phyloP scores from a whole-genome alignment of 306 rosid species.

The Betula pendula region DNA sequence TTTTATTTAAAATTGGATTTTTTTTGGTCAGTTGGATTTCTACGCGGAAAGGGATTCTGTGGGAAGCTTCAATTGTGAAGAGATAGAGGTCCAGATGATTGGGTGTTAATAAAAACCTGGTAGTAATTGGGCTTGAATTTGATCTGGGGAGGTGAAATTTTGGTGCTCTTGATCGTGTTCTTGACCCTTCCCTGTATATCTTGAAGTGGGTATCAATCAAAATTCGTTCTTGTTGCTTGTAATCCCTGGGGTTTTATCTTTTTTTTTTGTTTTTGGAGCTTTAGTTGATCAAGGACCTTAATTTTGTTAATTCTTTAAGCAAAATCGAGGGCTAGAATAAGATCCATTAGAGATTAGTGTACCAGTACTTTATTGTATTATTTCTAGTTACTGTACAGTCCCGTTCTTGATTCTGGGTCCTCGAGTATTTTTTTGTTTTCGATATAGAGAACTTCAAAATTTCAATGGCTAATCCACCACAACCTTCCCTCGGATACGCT shows the following conservation, averaged over 20 bases:
- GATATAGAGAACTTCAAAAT: slow-evolving; percentile 11
- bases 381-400: slow-evolving; percentile 35
- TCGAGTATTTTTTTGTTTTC: slow-evolving; percentile 21
- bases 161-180: slow-evolving; percentile 11
- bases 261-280: slow-evolving; percentile 37
- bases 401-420: slow-evolving; percentile 38
- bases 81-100: not conserved
- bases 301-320: slow-evolving; percentile 8
- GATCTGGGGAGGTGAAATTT: slow-evolving; percentile 25
- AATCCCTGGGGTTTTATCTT: slow-evolving; percentile 33
- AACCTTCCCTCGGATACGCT: slow-evolving; percentile 62
- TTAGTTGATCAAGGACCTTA: slow-evolving; percentile 16
- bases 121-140: slow-evolving; percentile 12
- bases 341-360: slow-evolving; percentile 29
- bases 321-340: slow-evolving; percentile 25
- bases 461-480: slow-evolving; percentile 70
- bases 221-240: slow-evolving; percentile 13
- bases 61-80: slow-evolving; percentile 29
- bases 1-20: not conserved
- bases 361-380: slow-evolving; percentile 27
- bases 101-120: slow-evolving; percentile 10
- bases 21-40: slow-evolving; percentile 25
- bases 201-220: slow-evolving; percentile 17
- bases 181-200: slow-evolving; percentile 3
- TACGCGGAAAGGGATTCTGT: slow-evolving; percentile 4